Base-by-base conservation (phyloP, 164 flowering plant genomes). In the Stephania yunnanensis region DNA sequence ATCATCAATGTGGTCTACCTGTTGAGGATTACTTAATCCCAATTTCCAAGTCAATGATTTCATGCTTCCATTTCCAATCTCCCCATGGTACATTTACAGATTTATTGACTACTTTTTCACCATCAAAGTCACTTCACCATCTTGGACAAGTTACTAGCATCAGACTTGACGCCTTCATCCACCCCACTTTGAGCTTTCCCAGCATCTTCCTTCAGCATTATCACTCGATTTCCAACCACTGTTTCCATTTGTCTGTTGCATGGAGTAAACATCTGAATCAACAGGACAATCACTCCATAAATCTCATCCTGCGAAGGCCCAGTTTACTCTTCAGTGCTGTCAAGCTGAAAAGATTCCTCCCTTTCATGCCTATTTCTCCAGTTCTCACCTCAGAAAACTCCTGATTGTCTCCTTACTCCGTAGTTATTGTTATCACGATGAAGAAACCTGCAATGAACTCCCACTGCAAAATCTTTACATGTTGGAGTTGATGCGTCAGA, bases 401-500 rank as follows among this genome's bases (percentile, higher is more conserved):
- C 86, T 20, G 70, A 71, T 65, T 78, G 78, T 73, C 78, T 75
- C 73, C 77, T 80, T 76, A 78, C 85, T 76, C 85, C 85, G 68
- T 80, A 76, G 48, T 63, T 78, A 73, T 78, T 74, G 73, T 73
- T 79, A 65, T 77, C 85, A n/a, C 83, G 81, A 79, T 90, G 97
- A 81, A 82, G 74, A 84, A 86, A 91, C 66, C 81, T 83, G 79
- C 92, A 88, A 44, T 83, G 80, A 83, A 73, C 79, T 25, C 92
- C 97, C 76, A 79, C 71, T 63, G 78, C 80, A 83, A 87, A 88
- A 71, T 89, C 90, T 46, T 73, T 86, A 71, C 93, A 86, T 45
- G 74, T 7, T 74, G 78, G 87, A 74, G 83, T 73, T 74, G 85
- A 78, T 61, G 73, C 74, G 58, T 84, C 83, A 7, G 85, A 72